These are phyloP conservation scores for Colletotrichum chrysophilum DNA, from an alignment of 2,329 filamentous ascomycete species.

Conservation along the genomic window DNA sequence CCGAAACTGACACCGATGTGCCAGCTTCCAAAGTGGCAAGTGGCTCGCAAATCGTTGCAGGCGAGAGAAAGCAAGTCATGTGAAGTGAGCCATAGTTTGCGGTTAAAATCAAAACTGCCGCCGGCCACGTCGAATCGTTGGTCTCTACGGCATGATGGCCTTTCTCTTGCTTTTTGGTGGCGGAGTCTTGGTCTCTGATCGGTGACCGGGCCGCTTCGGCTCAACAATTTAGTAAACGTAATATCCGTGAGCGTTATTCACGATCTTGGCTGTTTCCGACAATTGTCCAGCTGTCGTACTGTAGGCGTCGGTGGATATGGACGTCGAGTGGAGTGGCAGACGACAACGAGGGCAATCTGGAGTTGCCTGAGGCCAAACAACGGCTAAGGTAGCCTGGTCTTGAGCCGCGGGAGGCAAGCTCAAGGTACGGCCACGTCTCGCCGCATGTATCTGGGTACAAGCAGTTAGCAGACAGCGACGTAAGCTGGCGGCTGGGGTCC, in stretches of 20 bases:
- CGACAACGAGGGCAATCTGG: not conserved
- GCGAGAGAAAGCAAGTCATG: not conserved
- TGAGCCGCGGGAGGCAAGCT: not conserved
- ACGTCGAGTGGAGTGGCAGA: not conserved
- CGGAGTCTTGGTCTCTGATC: not conserved
- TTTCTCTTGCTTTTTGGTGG: not conserved
- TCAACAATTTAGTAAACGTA: not conserved
- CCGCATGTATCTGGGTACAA: slow-evolving; percentile 2
- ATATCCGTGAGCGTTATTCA: not conserved
- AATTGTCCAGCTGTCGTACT: not conserved
- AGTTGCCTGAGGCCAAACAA: not conserved
- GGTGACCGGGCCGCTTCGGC: not conserved
- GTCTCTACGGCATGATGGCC: not conserved
- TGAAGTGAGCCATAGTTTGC: not conserved
- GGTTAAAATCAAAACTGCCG: not conserved
- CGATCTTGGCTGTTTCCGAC: not conserved
- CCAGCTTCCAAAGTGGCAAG: slow-evolving; percentile 7
- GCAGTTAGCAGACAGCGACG: not conserved
- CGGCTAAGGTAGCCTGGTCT: not conserved
- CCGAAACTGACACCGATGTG: not conserved
- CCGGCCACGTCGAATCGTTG: not conserved
- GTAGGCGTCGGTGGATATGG: not conserved
- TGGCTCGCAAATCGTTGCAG: not conserved
- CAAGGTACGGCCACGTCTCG: not conserved
- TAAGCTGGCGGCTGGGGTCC: not conserved